Conservation (phyloP, 176 grass and related monocot species). For the Olyra latifolia region DNA sequence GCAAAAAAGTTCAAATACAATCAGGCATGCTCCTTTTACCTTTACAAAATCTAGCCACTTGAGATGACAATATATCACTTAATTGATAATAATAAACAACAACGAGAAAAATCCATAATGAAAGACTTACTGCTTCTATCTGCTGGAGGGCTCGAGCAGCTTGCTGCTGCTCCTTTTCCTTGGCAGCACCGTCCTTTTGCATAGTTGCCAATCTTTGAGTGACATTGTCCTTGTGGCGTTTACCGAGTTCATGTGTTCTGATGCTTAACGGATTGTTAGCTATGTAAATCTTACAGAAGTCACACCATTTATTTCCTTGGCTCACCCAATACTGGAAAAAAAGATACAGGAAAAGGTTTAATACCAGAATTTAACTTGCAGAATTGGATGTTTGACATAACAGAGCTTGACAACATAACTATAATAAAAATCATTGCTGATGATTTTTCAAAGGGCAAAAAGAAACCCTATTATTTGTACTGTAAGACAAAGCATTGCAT, state of each 20-base stretch:
- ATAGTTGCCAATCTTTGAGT: slow-evolving; percentile 65
- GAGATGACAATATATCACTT: background rate
- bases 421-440: background rate
- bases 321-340: slow-evolving; percentile 99
- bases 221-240: slow-evolving; percentile 96
- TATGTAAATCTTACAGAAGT: slow-evolving; percentile 93
- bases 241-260: slow-evolving; percentile 94
- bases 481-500: background rate
- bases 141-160: slow-evolving; percentile 80
- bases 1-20: slow-evolving; percentile 7
- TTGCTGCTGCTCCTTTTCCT: slow-evolving; percentile 80
- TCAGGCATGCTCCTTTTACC: background rate
- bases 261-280: slow-evolving; percentile 76
- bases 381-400: background rate
- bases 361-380: background rate
- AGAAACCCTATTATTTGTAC: background rate
- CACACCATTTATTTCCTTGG: slow-evolving; percentile 99
- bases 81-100: background rate
- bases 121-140: slow-evolving; percentile 75
- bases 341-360: slow-evolving; percentile 12
- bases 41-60: background rate
- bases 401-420: background rate
- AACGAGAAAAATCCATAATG: background rate
- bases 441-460: background rate
- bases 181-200: slow-evolving; percentile 78